These are phyloP conservation scores for Albizia julibrissin DNA, from an alignment of 306 rosid genomes.

Conservation along the genomic window DNA sequence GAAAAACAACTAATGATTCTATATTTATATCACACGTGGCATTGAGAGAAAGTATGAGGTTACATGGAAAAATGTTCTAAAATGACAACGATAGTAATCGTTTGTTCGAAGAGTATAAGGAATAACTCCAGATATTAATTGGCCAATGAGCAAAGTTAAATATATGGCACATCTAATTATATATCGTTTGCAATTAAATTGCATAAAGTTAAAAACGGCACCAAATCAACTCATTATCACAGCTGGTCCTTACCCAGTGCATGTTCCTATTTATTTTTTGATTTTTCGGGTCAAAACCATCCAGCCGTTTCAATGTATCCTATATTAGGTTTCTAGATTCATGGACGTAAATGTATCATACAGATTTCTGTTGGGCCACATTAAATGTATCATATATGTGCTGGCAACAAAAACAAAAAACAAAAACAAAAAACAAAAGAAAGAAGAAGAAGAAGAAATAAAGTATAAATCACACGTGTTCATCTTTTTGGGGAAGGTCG, in stretches of 20 bases:
- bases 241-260: neutral
- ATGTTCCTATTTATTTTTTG: neutral
- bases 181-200: neutral
- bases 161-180: neutral
- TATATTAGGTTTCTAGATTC: neutral
- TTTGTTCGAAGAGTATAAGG: neutral
- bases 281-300: neutral
- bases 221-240: neutral
- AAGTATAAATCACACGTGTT: too few relatives aligned
- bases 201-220: neutral
- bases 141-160: neutral
- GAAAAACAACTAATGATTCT: neutral
- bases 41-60: neutral
- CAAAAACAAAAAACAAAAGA: too few relatives aligned
- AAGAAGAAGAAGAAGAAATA: too few relatives aligned
- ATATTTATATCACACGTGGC: neutral
- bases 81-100: neutral
- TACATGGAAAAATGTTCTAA: neutral
- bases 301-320: neutral
- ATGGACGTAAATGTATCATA: neutral
- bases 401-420: too few relatives aligned
- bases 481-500: neutral
- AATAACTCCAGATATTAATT: neutral
- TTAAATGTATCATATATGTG: too few relatives aligned
- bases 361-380: neutral